These are phyloP conservation scores for Cryphonectria naterciae DNA, from an alignment of 2,329 filamentous ascomycete species.

Conservation along the genomic window DNA sequence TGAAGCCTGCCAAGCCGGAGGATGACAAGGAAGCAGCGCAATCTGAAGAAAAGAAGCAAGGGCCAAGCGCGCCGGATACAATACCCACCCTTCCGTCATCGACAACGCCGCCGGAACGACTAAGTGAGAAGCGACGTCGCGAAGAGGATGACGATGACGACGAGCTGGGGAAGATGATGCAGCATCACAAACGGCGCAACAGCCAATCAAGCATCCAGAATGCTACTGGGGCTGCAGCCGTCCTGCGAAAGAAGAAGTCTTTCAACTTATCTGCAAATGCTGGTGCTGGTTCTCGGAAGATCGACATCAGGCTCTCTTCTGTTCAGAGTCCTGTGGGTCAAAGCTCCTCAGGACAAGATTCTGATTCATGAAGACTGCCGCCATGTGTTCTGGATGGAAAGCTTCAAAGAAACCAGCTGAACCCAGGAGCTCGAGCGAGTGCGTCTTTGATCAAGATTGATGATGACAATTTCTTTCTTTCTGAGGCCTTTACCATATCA, in stretches of 20 bases:
- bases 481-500: not conserved
- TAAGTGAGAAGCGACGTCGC: constrained; percentile 86
- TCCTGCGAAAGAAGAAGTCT: constrained; percentile 51
- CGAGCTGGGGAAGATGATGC: constrained; percentile 81
- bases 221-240: constrained; percentile 41
- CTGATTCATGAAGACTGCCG: constrained; percentile 40
- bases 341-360: constrained; percentile 43
- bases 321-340: constrained; percentile 43
- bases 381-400: not conserved
- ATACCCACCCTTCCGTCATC: constrained; percentile 42
- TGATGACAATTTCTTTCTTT: not conserved
- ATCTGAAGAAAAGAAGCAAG: constrained; percentile 31
- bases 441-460: not conserved
- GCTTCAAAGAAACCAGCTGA: not conserved
- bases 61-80: constrained; percentile 36
- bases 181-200: constrained; percentile 64
- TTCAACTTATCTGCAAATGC: constrained; percentile 46
- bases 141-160: constrained; percentile 96
- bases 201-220: constrained; percentile 56
- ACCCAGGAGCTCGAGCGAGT: not conserved
- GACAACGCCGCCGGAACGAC: constrained; percentile 73
- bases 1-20: constrained; percentile 28
- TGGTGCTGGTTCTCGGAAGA: constrained; percentile 54
- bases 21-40: constrained; percentile 30
- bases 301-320: constrained; percentile 61